phyloP scores from a whole-genome alignment of 352 stramenopile genomes.

The Phytophthora quininea region DNA sequence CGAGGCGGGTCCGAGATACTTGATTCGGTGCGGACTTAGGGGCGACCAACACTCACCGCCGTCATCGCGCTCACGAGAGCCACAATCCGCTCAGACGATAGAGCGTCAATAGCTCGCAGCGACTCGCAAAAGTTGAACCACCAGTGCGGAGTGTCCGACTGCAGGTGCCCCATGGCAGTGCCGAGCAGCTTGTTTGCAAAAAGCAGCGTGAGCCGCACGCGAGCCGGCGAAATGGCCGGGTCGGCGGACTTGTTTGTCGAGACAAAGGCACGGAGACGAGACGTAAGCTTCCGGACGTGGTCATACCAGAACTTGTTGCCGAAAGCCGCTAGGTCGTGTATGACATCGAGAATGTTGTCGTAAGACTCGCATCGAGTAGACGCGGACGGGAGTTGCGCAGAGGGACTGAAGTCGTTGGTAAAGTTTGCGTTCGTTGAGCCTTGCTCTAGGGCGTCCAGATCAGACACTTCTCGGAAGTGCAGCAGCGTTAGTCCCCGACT shows the following conservation, averaged over 20 bases:
- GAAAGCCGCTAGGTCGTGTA: not conserved
- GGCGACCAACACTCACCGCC: no score
- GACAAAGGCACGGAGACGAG: not conserved
- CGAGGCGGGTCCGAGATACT: no score
- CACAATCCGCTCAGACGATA: not conserved
- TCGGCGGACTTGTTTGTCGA: not conserved
- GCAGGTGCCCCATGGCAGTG: not conserved
- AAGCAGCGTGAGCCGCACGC: not conserved
- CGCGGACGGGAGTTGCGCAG: not conserved
- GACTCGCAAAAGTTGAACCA: not conserved
- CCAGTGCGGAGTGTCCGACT: not conserved
- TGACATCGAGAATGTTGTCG: not conserved
- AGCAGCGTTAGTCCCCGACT: not conserved
- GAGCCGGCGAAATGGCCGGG: not conserved
- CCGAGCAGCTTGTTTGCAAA: not conserved
- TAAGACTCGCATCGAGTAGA: not conserved
- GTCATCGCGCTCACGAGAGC: not conserved
- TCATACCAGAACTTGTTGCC: not conserved
- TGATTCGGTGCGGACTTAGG: no score
- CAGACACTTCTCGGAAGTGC: not conserved
- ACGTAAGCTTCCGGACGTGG: not conserved
- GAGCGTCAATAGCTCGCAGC: not conserved
- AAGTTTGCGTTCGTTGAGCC: not conserved
- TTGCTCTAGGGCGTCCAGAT: not conserved
- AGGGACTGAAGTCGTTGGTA: not conserved